These are phyloP conservation scores for Pythium sukuiense DNA, from an alignment of 352 stramenopile species.

Conservation along the genomic window DNA sequence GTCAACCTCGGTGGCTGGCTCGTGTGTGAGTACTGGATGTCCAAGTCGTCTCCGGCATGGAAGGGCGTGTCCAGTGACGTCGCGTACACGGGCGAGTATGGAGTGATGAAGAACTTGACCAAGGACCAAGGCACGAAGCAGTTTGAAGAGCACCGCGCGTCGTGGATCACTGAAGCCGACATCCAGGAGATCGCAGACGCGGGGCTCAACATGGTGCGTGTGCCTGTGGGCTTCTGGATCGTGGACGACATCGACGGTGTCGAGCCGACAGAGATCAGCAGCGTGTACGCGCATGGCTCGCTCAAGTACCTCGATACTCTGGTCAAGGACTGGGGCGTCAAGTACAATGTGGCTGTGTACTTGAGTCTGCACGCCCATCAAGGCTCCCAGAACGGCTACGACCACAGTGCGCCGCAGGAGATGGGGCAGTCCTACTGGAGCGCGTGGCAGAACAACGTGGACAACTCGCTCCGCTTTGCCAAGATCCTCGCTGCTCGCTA, in stretches of 20 bases:
- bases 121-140: not conserved
- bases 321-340: conserved; percentile 49
- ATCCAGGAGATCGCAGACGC: conserved; percentile 23
- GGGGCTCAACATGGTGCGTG: conserved; percentile 35
- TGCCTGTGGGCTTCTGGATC: conserved; percentile 61
- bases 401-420: conserved; percentile 40
- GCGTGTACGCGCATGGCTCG: conserved; percentile 26
- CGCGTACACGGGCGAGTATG: conserved; percentile 24
- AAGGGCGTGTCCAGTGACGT: conserved; percentile 28
- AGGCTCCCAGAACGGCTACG: conserved; percentile 58
- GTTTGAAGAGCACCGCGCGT: not conserved
- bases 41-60: conserved; percentile 53
- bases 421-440: conserved; percentile 28
- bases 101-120: not conserved
- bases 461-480: conserved; percentile 43
- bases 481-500: conserved; percentile 45
- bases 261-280: conserved; percentile 1
- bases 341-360: conserved; percentile 56
- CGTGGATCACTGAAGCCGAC: conserved; percentile 42
- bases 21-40: conserved; percentile 52
- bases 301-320: conserved; percentile 55
- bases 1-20: conserved; percentile 61
- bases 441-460: conserved; percentile 14
- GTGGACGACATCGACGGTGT: conserved; percentile 20
- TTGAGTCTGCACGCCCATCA: conserved; percentile 55